Evolutionary conservation across 345 rosid genomes (phyloP).

Genomic region (Melaleuca quinquenervia): DNA sequence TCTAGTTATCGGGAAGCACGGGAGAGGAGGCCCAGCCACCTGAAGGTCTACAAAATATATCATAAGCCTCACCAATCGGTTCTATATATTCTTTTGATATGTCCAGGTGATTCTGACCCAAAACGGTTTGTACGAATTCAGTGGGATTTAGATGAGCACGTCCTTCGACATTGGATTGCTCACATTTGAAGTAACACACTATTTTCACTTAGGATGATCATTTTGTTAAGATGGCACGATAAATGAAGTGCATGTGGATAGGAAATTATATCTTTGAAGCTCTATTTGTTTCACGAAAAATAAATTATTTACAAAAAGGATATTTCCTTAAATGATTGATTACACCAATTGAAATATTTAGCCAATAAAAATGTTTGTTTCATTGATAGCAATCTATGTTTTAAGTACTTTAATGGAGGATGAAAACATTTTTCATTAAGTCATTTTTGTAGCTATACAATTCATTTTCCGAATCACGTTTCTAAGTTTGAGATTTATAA

Average conservation of each 20-base stretch:
- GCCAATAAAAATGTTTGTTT: no score
- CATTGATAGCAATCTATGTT: no score
- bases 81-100: not conserved
- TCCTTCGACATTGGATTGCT: not conserved
- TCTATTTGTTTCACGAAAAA: no score
- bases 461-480: not conserved
- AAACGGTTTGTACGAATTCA: not conserved
- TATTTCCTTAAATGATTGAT: no score
- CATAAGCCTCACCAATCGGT: not conserved
- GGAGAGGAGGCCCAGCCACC: not conserved
- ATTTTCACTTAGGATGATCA: not conserved
- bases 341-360: no score
- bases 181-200: not conserved
- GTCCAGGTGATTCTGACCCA: not conserved
- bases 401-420: no score
- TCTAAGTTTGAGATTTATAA: not conserved
- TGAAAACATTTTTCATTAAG: no score
- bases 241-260: not conserved
- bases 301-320: no score
- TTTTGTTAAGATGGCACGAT: not conserved
- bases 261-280: not conserved
- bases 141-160: not conserved
- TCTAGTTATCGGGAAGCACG: not conserved
- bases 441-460: no score
- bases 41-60: not conserved